Base-by-base conservation (phyloP, 768 basidiomycete species). In the Pleurotus tuoliensis region DNA sequence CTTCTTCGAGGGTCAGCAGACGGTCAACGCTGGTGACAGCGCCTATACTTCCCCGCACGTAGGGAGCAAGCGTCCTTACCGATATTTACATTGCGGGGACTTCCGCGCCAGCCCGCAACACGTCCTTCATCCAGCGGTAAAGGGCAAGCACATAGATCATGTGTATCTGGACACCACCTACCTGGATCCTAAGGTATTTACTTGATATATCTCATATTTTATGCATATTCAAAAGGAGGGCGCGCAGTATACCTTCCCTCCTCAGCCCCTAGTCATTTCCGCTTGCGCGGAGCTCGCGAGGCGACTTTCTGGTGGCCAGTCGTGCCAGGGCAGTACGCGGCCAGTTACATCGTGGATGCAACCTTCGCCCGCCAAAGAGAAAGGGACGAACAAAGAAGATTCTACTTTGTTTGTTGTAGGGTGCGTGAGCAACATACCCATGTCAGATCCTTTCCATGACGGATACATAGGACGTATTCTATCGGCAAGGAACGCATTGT, bases 401-500 rank as follows among this genome's bases (percentile, higher is more conserved):
- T 75, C 73, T 30, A 69, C 73, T 25, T 72, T 92, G 12, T 76
- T 94, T 55, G 80, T 92, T 34, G 82, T 93, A 11, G 91, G 91
- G 92, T 91, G 65, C 3, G 78, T 64, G 43, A 24, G 20, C 44
- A 16, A 44, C 7, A 25, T 57, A 38, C 38, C 47, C 5, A 45
- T 38, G 56, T 20, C 13, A 24, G 38, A 56, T 40, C 0, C 46
- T 24, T 20, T 56, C 49, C 50, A 15, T 46, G 15, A 22, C 48
- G 38, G 40, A 24, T 20, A 20, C 11, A 40, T 58, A 93, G 94
- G 8, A 98, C 97, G 0, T 99, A 99, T 71, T 92, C 92, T 0
- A 93, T 98, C 48, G 97, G 97, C 40, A 99, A 99, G 69, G 97
- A 99, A 69, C 86, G 97, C 20, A 90, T 98, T 40, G 94, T 97